Evolutionary conservation across 2,329 filamentous ascomycete genomes (phyloP).

Genomic region (Paramyrothecium roridum): DNA sequence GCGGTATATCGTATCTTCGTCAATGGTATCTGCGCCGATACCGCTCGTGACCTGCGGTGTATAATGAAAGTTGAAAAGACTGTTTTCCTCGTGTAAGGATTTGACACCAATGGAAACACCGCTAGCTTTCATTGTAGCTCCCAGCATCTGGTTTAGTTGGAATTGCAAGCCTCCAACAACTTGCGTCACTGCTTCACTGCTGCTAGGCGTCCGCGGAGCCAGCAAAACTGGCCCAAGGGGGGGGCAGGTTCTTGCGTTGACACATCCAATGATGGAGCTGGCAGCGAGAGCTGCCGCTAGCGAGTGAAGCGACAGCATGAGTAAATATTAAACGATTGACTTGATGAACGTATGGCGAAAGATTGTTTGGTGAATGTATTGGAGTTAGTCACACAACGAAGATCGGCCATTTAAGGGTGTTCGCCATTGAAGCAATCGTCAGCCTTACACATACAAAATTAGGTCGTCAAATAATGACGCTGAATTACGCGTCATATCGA

Average conservation of each 20-base stretch:
- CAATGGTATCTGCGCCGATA: conserved; percentile 17
- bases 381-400: no score
- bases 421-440: no score
- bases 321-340: not conserved
- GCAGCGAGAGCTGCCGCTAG: not conserved
- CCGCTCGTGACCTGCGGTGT: conserved; percentile 27
- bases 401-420: no score
- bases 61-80: conserved; percentile 36
- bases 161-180: conserved; percentile 18
- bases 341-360: not conserved
- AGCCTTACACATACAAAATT: no score
- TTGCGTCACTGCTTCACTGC: conserved; percentile 20
- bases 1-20: conserved; percentile 29
- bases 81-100: conserved; percentile 34
- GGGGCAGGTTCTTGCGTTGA: conserved; percentile 30
- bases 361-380: no score
- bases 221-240: conserved; percentile 38
- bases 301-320: not conserved
- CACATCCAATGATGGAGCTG: not conserved
- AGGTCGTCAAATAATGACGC: no score
- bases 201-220: conserved; percentile 27
- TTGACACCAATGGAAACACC: conserved; percentile 36
- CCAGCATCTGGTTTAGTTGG: conserved; percentile 18
- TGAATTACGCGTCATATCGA: no score
- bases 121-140: conserved; percentile 22